Base-by-base conservation (phyloP, 1,284 basidiomycete genomes). In the Fistulina hepatica region DNA sequence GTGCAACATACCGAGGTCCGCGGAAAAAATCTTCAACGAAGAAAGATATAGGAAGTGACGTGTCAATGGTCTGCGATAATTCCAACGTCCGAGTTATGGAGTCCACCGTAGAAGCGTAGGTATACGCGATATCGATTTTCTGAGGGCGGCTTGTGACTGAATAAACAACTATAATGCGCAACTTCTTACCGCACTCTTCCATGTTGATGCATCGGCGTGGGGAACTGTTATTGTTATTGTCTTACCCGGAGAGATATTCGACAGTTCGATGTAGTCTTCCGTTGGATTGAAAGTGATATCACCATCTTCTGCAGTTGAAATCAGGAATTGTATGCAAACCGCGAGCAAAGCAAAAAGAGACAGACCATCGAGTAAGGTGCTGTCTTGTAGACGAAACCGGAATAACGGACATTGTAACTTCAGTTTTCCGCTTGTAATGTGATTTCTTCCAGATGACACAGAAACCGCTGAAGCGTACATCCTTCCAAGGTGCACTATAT, bases 21-120 rank as follows among this genome's bases (percentile, higher is more conserved):
- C 86, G 74, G 60, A 90, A 89, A 55, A 83, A 86, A 54, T 91
- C 86, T 54, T 90, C 79, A 2, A 91, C 85, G 43, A 85, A 89
- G 36, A 89, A 80, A 9, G 78, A 69, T 33, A 91, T 64, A 3
- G 86, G 85, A n/a, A 90, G 61, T 0, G 74, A 66, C 2, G 77
- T 73, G 7, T 67, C 60, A 12, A 89, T 65, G 4, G 65, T 56
- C 41, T 70, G 67, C n/a, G 65, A 63, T 9, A 72, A 59, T 24
- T 57, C 61, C 19, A 85, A 51, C 6, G 53, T 65, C 22, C 86
- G 68, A 15, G 55, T 56, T 10, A 78, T 48, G 2, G 76, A 68
- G 37, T 82, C 71, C 1, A 60, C 47, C 8, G 50, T 50, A 1
- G 81, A 83, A 7, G 53, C 61, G 52, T 89, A 90, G 38, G 77